phyloP scores from a whole-genome alignment of 371 early-diverging fungal genomes.

The Mortierella sp. region DNA sequence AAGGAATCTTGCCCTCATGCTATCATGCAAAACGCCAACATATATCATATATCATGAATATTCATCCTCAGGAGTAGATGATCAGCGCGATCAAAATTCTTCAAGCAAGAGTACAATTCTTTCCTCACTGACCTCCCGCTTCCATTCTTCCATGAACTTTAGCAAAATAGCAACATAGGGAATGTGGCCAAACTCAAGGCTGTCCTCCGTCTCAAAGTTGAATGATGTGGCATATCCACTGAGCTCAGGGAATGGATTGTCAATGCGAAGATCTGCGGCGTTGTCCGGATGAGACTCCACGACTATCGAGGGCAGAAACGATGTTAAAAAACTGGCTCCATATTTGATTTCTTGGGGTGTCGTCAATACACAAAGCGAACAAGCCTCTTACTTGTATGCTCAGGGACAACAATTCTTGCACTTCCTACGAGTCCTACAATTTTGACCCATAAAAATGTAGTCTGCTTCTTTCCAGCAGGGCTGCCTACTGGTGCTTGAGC shows the following conservation, averaged over 20 bases:
- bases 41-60: too few relatives aligned
- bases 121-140: conserved; percentile 53
- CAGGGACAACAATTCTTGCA: conserved; percentile 75
- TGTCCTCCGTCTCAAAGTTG: conserved; percentile 74
- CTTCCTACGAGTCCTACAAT: conserved; percentile 81
- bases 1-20: conserved; percentile 67
- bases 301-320: conserved; percentile 60
- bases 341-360: too few relatives aligned
- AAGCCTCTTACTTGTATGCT: conserved; percentile 82
- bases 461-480: conserved; percentile 51
- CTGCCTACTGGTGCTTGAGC: neutral
- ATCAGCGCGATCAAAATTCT: too few relatives aligned
- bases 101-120: too few relatives aligned
- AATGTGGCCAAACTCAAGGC: conserved; percentile 80
- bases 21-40: conserved; percentile 18
- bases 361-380: too few relatives aligned
- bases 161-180: conserved; percentile 88
- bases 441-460: conserved; percentile 76
- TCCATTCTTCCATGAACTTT: conserved; percentile 79
- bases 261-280: conserved; percentile 83
- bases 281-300: conserved; percentile 91
- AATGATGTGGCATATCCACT: conserved; percentile 65
- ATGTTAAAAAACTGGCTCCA: too few relatives aligned
- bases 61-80: too few relatives aligned
- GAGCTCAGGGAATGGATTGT: conserved; percentile 83